Evolutionary conservation across 176 grass and related monocot species (phyloP), one percentile per base, ranked within the genome.

Genomic region (sorghum (Sorghum bicolor)): DNA sequence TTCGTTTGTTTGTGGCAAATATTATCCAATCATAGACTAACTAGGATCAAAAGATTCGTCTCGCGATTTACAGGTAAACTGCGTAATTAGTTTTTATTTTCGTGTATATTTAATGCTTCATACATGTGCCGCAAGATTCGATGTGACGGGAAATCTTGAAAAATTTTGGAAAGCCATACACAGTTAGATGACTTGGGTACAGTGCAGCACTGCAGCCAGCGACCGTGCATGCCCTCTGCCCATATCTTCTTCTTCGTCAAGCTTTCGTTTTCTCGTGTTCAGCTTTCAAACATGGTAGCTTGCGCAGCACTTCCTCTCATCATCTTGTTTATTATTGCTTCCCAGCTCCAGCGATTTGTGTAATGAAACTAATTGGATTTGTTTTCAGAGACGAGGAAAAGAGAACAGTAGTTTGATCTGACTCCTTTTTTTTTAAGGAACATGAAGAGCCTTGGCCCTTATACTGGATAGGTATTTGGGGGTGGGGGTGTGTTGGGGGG

Each of bases 181-280:
- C n/a, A n/a, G n/a, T n/a, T 39, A 80, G 67, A 50, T 72, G 84
- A 80, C 84, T 65, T 80, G 14, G 33, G 55, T 73, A 69, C 84
- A 75, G 43, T 73, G 17, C 53, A 65, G 31, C 7, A 10, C 43
- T 67, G 74, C 58, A 67, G 25, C 74, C 50, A 26, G 44, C 19
- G 41, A 30, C 25, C 64, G 30, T 29, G n/a, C 63, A 31, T n/a
- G n/a, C 72, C 30, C 30, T 6, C 30, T 6, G 34, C 34, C 34
- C 24, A 6, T 22, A 17, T 55, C 32, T 24, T n/a, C 38, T 2
- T 19, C 28, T 28, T 7, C 44, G 3, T 64, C 26, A 14, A 64
- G 32, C 15, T 66, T 33, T 79, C 9, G 14, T 62, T 60, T 17
- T 20, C 24, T 17, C 25, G 4, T 17, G 13, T 64, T 64, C 12